Evolutionary conservation across 2,329 filamentous ascomycete genomes (phyloP).

Genomic region (Epichloe typhina): DNA sequence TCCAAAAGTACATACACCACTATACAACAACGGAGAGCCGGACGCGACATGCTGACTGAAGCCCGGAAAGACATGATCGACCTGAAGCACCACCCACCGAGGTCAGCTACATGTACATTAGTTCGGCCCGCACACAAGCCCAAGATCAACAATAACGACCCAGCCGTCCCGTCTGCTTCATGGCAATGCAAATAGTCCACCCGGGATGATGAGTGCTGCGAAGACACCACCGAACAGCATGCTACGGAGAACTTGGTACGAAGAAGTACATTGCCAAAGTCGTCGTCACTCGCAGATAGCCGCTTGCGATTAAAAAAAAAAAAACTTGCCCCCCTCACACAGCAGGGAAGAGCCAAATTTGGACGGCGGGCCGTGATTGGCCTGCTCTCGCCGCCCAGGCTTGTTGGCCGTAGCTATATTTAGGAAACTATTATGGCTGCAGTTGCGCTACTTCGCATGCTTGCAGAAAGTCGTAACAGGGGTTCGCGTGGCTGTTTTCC

Average conservation of each 20-base stretch:
- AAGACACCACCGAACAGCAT: too few relatives aligned
- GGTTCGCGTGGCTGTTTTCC: slow-evolving; percentile 6
- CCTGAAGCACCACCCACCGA: not conserved
- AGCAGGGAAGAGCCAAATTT: slow-evolving; percentile 13
- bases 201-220: too few relatives aligned
- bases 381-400: slow-evolving; percentile 16
- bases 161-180: too few relatives aligned
- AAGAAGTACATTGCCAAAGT: too few relatives aligned
- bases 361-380: slow-evolving; percentile 16
- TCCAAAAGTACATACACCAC: too few relatives aligned
- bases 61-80: too few relatives aligned
- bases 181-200: too few relatives aligned
- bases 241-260: too few relatives aligned
- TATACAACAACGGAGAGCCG: too few relatives aligned
- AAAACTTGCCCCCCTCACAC: not conserved
- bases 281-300: too few relatives aligned
- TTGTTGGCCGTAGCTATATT: slow-evolving; percentile 20
- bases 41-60: too few relatives aligned
- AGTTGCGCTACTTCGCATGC: not conserved
- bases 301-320: too few relatives aligned
- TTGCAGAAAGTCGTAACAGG: slow-evolving; percentile 2
- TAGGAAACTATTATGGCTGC: slow-evolving; percentile 12
- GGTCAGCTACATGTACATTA: not conserved
- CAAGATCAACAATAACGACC: not conserved
- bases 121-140: not conserved